Base-by-base conservation (phyloP, 768 basidiomycete genomes). In the Calvatia gigantea region DNA sequence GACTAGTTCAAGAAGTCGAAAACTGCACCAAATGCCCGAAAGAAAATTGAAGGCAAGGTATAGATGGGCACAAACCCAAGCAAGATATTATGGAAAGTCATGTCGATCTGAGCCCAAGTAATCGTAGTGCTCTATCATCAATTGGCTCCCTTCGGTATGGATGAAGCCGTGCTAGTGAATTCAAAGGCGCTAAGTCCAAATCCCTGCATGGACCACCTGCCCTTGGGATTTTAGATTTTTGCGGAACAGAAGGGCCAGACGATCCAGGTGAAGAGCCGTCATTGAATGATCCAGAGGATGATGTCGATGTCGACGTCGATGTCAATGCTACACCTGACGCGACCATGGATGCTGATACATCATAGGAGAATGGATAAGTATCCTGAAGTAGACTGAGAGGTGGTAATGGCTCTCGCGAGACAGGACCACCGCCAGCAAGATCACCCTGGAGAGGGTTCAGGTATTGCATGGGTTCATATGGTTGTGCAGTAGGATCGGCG, bases 71-170 rank as follows among this genome's bases (percentile, higher is more conserved):
- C n/a, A 42, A 21, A 37, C 35, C 9, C 35, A 2, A 21, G 25
- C 12, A 23, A 7, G 7, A 42, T 37, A 11, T 37, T 37, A n/a
- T 37, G n/a, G 12, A 37, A 21, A 21, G 29, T 62, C 46, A 65
- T 8, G 59, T 57, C 27, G 61, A 60, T 59, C 62, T 65, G 29
- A 61, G 66, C 29, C 64, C 59, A 42, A 84, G 70, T 50, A 78
- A 66, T 35, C 86, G 75, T 62, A 89, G 65, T 35, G 80, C 77
- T 57, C 75, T 76, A 60, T 89, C 87, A 66, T 89, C 87, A 27
- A 75, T 61, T 23, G 82, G 83, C 53, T 84, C 76, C 54, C 87
- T 77, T 46, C 78, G 74, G 53, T 85, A 87, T 6, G 81, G 78
- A 60, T 82, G 81, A 39, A 65, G 70, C 19, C 83, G 77, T 42